A percentile compares a stretch with the other conserved stretches of the same genome.
These are phyloP conservation scores for Sextonia rubra DNA, from an alignment of 164 flowering plant species.

Conservation along the genomic window DNA sequence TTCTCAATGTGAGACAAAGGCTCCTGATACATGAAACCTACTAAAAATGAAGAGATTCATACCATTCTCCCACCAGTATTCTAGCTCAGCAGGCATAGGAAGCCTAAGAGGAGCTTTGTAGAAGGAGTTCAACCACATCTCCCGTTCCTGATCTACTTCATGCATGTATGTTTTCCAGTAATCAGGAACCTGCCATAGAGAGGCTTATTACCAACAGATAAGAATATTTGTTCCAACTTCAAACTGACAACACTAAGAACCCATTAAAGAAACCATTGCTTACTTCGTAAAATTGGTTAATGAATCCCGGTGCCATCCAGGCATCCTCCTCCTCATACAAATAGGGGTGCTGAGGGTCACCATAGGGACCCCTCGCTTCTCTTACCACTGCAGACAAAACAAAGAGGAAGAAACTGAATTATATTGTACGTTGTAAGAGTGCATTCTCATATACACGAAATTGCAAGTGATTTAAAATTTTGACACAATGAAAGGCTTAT, in stretches of 20 bases:
- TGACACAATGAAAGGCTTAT: no score
- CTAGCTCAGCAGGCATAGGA: slow-evolving; percentile 97
- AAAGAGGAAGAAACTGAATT: not conserved
- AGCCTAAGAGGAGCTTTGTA: slow-evolving; percentile 82
- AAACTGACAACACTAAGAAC: not conserved
- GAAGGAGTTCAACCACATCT: slow-evolving; percentile 95
- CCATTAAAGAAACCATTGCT: slow-evolving; percentile 5
- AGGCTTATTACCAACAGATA: not conserved
- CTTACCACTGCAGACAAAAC: slow-evolving; percentile 62
- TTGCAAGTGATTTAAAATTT: no score
- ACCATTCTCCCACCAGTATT: slow-evolving; percentile 91
- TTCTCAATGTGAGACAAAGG: no score
- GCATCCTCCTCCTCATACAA: slow-evolving; percentile 88
- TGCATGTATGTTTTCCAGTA: slow-evolving; percentile 74
- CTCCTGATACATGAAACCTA: not conserved
- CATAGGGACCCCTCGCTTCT: slow-evolving; percentile 82
- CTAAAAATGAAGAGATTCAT: not conserved
- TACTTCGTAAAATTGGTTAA: slow-evolving; percentile 89
- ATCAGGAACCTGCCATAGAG: slow-evolving; percentile 72
- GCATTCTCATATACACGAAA: not conserved
- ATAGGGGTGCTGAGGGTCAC: slow-evolving; percentile 96
- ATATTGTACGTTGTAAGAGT: not conserved
- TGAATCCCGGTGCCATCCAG: slow-evolving; percentile 99
- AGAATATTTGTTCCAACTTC: not conserved
- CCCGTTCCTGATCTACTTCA: slow-evolving; percentile 87